Evolutionary conservation across 768 basidiomycete genomes (phyloP).

Genomic region (Termitomyces eurrhizus): DNA sequence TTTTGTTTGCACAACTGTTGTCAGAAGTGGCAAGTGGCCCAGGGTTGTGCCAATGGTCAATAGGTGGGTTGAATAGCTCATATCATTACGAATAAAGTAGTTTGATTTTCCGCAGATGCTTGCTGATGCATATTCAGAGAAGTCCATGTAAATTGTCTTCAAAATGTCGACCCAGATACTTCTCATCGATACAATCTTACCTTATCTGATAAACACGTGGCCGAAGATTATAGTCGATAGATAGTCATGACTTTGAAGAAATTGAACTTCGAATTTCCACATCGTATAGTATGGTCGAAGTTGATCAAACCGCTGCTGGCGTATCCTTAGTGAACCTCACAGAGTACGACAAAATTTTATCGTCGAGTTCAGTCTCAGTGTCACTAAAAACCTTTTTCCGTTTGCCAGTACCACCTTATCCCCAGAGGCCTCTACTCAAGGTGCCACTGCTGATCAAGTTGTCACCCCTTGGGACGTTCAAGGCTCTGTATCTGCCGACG

Average conservation of each 20-base stretch:
- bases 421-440: not conserved
- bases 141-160: not conserved
- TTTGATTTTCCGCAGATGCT: not conserved
- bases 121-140: not conserved
- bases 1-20: slow-evolving; percentile 17
- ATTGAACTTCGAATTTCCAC: not conserved
- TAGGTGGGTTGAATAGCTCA: not conserved
- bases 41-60: no score
- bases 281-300: slow-evolving; percentile 5
- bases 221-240: not conserved
- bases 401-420: not conserved
- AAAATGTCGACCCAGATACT: not conserved
- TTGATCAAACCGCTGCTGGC: not conserved
- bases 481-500: slow-evolving; percentile 82
- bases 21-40: not conserved
- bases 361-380: not conserved
- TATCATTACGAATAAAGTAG: not conserved
- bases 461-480: slow-evolving; percentile 99
- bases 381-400: not conserved
- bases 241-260: not conserved
- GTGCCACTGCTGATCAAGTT: slow-evolving; percentile 52
- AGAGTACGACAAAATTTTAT: slow-evolving; percentile 1
- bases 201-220: slow-evolving; percentile 18
- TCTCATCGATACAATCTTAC: not conserved
- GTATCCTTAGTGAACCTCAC: slow-evolving; percentile 3